Evolutionary conservation across 495 filamentous ascomycete genomes (phyloP), one percentile per base, ranked within the genome.

Genomic region (Penicillium silybi): DNA sequence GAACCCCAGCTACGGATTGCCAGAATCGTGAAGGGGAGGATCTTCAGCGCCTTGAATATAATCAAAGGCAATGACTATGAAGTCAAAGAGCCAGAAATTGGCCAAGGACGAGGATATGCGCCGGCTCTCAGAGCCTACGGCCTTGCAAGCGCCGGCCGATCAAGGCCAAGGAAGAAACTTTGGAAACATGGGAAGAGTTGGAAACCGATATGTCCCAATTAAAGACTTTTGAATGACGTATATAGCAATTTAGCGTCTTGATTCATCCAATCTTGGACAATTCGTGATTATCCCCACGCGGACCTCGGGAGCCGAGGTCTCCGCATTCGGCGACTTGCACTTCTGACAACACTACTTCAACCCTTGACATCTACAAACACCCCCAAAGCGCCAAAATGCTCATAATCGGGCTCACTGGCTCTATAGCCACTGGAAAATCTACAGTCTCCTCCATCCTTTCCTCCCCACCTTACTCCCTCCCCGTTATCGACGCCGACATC

Each of bases 381-480:
- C 2, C 25, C 6, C 17, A 43, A 15, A 1, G 40, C 13, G 15
- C 37, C 41, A 63, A 54, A 48, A 98, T 98, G 95, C 82, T 98
- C 47, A 81, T 98, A 60, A 89, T 98, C 64, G 93, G 93, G 57
- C 85, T 98, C 23, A 98, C 93, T 32, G 93, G 93, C 72, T 96
- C 91, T 52, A 96, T 98, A 67, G 92, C 93, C 32, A 97, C 95
- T 3, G 93, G 95, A 66, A 98, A 98, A 83, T 95, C 91, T 29
- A 98, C 95, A 56, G 92, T 95, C 56, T 96, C 93, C 35, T 65
- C 75, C 49, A 74, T 96, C 59, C 90, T 98, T 67, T 80, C 84
- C 48, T 71, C 78, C 0, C 78, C 89, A 0, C 92, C 91, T 10
- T 85, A 97, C 77, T 81, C 80, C 59, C 83, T 97, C 64, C 92